Conservation (phyloP, 208 protist genomes). For the Leptomonas pyrrhocoris region DNA sequence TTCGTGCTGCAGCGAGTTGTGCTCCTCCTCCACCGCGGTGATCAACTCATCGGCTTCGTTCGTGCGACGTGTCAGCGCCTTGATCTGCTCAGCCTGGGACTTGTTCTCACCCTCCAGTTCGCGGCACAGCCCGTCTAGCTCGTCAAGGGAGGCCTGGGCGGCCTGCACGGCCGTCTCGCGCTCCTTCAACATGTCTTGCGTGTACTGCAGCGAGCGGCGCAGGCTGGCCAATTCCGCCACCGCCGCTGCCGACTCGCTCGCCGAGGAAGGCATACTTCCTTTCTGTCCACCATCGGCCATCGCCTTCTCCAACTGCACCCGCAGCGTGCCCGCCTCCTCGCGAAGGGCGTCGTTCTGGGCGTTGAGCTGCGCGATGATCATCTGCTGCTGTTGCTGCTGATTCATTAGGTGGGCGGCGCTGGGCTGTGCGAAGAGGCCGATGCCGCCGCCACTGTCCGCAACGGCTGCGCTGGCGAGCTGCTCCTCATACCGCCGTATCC, state of each 20-base stretch:
- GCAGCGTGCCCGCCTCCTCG: conserved; percentile 35
- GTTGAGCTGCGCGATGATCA: conserved; percentile 67
- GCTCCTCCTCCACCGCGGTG: conserved; percentile 38
- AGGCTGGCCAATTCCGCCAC: conserved; percentile 25
- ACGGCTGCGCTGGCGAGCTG: conserved; percentile 18
- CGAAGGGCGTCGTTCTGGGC: conserved; percentile 54
- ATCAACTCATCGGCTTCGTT: conserved; percentile 48
- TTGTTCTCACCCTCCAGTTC: conserved; percentile 72
- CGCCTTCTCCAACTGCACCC: conserved; percentile 31
- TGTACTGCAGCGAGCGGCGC: conserved; percentile 18
- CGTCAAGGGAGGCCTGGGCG: conserved; percentile 50
- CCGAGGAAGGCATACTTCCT: neutral
- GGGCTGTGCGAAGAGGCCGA: neutral
- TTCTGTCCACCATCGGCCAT: neutral
- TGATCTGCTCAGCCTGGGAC: conserved; percentile 33
- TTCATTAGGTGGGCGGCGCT: conserved; percentile 11
- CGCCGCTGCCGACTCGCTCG: neutral
- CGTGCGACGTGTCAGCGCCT: conserved; percentile 39
- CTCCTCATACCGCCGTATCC: conserved; percentile 31
- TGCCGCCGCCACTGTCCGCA: neutral
- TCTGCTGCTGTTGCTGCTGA: conserved; percentile 45
- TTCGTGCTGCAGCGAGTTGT: conserved; percentile 34
- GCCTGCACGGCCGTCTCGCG: conserved; percentile 39
- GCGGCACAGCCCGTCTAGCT: conserved; percentile 62
- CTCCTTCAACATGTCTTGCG: conserved; percentile 42